phyloP scores from a whole-genome alignment of 2,329 filamentous ascomycete species.

The Aspergillus ibericus region DNA sequence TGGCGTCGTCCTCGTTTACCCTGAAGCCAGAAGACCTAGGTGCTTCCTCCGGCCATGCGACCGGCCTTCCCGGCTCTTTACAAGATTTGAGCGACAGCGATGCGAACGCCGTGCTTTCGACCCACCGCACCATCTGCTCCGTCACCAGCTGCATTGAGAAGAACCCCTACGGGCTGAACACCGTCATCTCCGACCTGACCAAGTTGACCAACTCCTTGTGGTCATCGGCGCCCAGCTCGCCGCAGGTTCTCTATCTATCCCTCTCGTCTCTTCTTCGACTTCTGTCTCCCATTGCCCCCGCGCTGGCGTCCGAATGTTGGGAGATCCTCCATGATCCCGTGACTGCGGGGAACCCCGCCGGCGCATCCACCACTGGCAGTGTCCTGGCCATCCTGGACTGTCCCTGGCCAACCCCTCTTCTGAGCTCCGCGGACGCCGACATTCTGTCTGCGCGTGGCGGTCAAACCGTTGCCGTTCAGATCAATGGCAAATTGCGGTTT shows the following conservation, averaged over 20 bases:
- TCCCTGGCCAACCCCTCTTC: constrained; percentile 58
- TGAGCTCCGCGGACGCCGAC: constrained; percentile 39
- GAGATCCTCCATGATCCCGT: constrained; percentile 50
- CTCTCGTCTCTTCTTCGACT: constrained; percentile 64
- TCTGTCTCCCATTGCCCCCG: constrained; percentile 76
- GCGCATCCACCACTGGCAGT: constrained; percentile 2
- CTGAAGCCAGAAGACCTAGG: constrained; percentile 23
- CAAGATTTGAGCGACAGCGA: constrained; percentile 37
- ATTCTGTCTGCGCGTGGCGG: constrained; percentile 52
- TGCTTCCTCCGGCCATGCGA: constrained; percentile 21
- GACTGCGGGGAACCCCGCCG: constrained; percentile 6
- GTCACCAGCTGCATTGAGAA: constrained; percentile 68
- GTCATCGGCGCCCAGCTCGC: constrained; percentile 45
- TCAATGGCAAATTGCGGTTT: constrained; percentile 77
- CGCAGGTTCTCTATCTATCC: constrained; percentile 46
- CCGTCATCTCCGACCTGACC: constrained; percentile 79
- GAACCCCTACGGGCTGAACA: constrained; percentile 76
- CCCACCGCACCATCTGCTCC: constrained; percentile 66
- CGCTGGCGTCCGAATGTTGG: constrained; percentile 81
- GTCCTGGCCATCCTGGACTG: constrained; percentile 45
- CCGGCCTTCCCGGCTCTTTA: constrained; percentile 28
- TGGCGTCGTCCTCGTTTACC: constrained; percentile 24
- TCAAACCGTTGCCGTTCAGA: constrained; percentile 63
- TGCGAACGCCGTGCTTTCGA: constrained; percentile 59
- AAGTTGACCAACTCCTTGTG: constrained; percentile 70